These are phyloP conservation scores for Phyllostachys edulis DNA, from an alignment of 176 grass and related monocot genomes.

Conservation along the genomic window DNA sequence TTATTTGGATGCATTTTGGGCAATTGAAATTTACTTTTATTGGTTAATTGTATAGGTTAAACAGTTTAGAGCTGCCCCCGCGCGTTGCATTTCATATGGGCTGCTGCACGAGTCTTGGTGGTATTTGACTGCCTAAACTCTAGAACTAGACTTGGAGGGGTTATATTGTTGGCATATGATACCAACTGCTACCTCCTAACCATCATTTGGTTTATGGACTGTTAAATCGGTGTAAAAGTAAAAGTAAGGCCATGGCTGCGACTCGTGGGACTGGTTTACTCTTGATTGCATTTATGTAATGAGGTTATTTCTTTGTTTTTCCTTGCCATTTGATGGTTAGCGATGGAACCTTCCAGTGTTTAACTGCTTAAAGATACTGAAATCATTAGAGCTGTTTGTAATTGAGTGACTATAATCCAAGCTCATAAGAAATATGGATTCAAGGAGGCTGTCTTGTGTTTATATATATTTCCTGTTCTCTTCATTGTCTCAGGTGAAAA, in stretches of 20 bases:
- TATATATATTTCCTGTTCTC: constrained; percentile 11
- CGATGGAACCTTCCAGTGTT: background rate
- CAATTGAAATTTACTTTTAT: background rate
- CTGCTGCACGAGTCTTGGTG: background rate
- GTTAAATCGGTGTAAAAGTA: constrained; percentile 4
- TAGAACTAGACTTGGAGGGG: background rate
- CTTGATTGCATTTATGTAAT: constrained; percentile 2
- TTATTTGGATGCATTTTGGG: background rate
- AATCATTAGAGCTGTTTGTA: background rate
- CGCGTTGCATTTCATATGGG: background rate
- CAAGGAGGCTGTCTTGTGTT: background rate
- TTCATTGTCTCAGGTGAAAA: constrained; percentile 63
- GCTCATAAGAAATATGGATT: background rate
- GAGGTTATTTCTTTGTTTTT: constrained; percentile 10
- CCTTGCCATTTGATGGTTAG: background rate
- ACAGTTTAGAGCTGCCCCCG: background rate
- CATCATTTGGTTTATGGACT: background rate
- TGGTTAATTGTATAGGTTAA: background rate
- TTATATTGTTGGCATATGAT: background rate
- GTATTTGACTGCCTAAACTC: background rate
- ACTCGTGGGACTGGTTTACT: background rate
- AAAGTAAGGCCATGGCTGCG: background rate
- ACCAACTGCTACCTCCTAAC: background rate
- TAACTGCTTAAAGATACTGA: background rate
- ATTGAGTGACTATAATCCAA: background rate